phyloP scores from a whole-genome alignment of 2,329 filamentous ascomycete species.

The Stachybotrys echinatus region DNA sequence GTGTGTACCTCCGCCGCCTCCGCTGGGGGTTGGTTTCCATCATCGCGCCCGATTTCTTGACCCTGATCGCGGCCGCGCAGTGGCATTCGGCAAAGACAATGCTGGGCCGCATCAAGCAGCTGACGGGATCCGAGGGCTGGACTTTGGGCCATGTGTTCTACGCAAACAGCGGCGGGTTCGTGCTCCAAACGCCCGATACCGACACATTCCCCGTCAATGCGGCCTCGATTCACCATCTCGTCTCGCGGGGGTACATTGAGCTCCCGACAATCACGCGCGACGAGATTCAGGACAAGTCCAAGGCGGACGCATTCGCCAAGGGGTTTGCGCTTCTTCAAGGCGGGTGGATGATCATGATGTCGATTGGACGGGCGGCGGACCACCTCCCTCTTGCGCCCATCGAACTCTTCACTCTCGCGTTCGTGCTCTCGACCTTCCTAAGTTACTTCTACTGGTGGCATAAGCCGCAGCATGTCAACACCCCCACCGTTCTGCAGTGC shows the following conservation, averaged over 20 bases:
- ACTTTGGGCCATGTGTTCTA: not conserved
- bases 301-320: not conserved
- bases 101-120: not conserved
- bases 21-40: not conserved
- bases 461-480: not conserved
- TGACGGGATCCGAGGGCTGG: not conserved
- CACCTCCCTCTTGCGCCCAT: not conserved
- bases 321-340: not conserved
- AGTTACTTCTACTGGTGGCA: not conserved
- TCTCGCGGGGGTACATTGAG: not conserved
- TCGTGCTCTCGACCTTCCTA: not conserved
- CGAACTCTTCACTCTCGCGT: not conserved
- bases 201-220: not conserved
- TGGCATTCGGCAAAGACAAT: not conserved
- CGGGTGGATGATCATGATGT: not conserved
- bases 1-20: not conserved
- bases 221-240: not conserved
- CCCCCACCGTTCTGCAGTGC: not conserved
- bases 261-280: not conserved
- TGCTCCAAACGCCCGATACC: not conserved
- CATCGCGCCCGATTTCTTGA: not conserved
- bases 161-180: not conserved
- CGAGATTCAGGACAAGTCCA: not conserved
- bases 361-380: not conserved
- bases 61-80: not conserved